Percentiles rank a stretch among this genome's conserved stretches.
phyloP scores from a whole-genome alignment of 2,329 filamentous ascomycete genomes.

The Exutisphaerella laricina region DNA sequence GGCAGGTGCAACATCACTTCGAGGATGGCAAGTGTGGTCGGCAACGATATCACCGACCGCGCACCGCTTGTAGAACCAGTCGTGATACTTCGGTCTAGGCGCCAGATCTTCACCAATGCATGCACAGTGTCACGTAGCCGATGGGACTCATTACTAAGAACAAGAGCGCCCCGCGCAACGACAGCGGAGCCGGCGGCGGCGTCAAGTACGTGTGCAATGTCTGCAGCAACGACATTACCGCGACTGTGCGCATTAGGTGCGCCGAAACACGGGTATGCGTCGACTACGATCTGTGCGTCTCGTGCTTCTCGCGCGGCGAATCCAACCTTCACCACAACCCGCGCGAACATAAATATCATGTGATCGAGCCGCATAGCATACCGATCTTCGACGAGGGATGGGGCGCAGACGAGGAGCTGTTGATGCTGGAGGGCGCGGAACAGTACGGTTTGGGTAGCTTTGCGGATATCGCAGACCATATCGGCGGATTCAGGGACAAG shows the following conservation, averaged over 20 bases:
- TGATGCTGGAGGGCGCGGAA: conserved; percentile 88
- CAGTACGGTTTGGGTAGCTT: conserved; percentile 95
- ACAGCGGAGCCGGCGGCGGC: conserved; percentile 35
- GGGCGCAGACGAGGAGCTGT: conserved; percentile 95
- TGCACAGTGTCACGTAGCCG: too few relatives aligned
- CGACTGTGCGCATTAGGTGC: conserved; percentile 93
- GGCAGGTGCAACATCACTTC: too few relatives aligned
- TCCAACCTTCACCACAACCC: conserved; percentile 80
- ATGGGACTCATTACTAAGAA: conserved; percentile 35
- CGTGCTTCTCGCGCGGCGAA: conserved; percentile 82
- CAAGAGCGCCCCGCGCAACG: conserved; percentile 29
- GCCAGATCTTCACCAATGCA: conserved; percentile 2
- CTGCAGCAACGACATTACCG: conserved; percentile 93
- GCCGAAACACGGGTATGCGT: conserved; percentile 74
- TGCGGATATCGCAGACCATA: conserved; percentile 97
- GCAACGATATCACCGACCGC: too few relatives aligned
- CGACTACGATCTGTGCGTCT: conserved; percentile 95
- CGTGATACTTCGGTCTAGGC: background rate
- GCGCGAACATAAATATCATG: conserved; percentile 76
- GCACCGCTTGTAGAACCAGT: background rate
- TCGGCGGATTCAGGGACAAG: conserved; percentile 88
- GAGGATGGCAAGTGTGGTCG: too few relatives aligned
- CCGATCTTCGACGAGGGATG: conserved; percentile 93
- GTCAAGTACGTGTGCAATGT: conserved; percentile 94
- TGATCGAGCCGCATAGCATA: conserved; percentile 97